Base-by-base conservation (phyloP, 768 basidiomycete species). In the Serpula lacrymans region DNA sequence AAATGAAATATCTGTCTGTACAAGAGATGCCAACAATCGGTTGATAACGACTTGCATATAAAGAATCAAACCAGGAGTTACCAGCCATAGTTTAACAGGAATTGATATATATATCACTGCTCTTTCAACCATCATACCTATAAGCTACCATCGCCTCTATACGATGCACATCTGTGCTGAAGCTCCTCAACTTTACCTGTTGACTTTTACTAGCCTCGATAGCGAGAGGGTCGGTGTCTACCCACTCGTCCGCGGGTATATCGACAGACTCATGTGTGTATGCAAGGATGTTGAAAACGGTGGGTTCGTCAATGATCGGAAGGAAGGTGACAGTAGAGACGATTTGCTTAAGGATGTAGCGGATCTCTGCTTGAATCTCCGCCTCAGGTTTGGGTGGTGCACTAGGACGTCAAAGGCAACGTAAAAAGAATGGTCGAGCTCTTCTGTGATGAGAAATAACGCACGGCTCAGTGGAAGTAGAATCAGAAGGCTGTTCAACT, bases 131-230 rank as follows among this genome's bases (percentile, higher is more conserved):
- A 44, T 91, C 92, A 48, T 92, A 93, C 26, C 93, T 79, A 70
- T 97, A 98, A 4, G 94, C 93, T 34, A 98, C 95, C 88, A 97
- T 90, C 5, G 94, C 92, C 60, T 97, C 89, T 57, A 99, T 89
- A 42, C 90, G 81, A 59, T 99, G 96, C n/a, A 94, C 81, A 62
- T 97, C 94, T 4, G 96, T 99, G 63, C 89, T 94, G 67, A 98
- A 99, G 58, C 81, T 93, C 52, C 95, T 72, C 68, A 99, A 76
- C 64, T 96, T 92, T 63, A 99, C 88, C 55, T 90, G 88, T 56
- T 90, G 88, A 58, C 84, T 88, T 67, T 94, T 93, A 54, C 88
- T 84, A 13, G 91, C 84, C 65, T 96, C 93, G 57, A 96, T 95
- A 11, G 87, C 83, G 37, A 90, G 72, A 7, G 91, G 87, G 61